These are phyloP conservation scores for Trichoderma brevicompactum DNA, from an alignment of 2,329 filamentous ascomycete species.

Conservation along the genomic window DNA sequence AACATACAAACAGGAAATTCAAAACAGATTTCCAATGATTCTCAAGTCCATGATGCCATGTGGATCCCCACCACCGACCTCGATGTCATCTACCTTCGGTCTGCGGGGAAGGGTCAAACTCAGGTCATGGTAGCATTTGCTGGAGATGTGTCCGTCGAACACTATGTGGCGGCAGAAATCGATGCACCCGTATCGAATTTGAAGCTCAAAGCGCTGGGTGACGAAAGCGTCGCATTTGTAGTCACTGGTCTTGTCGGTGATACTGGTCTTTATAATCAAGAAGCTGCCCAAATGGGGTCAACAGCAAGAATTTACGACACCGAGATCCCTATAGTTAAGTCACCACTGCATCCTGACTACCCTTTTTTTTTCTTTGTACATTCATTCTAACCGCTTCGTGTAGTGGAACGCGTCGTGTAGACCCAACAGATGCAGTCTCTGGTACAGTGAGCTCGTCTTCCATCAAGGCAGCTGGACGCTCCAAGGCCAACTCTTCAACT, in stretches of 20 bases:
- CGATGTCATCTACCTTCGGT: slow-evolving; percentile 31
- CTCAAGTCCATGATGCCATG: slow-evolving; percentile 40
- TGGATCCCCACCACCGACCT: slow-evolving; percentile 43
- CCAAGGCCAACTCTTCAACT: slow-evolving; percentile 40
- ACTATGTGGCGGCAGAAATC: slow-evolving; percentile 39
- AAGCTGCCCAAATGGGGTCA: slow-evolving; percentile 34
- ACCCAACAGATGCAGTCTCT: slow-evolving; percentile 43
- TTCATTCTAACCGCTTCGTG: slow-evolving; percentile 33
- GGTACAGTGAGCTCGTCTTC: slow-evolving; percentile 44
- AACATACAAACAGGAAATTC: slow-evolving; percentile 40
- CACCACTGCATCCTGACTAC: not conserved
- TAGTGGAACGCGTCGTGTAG: slow-evolving; percentile 43
- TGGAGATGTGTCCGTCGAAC: slow-evolving; percentile 32
- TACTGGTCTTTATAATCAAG: slow-evolving; percentile 42
- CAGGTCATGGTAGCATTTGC: slow-evolving; percentile 40
- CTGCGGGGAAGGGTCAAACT: slow-evolving; percentile 39
- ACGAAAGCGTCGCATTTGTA: slow-evolving; percentile 44
- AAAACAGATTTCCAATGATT: slow-evolving; percentile 35
- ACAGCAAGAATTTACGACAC: slow-evolving; percentile 44
- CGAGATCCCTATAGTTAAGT: slow-evolving; percentile 37
- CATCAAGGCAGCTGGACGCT: slow-evolving; percentile 40
- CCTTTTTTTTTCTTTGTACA: not conserved
- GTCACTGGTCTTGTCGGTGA: slow-evolving; percentile 43
- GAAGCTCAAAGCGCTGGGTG: slow-evolving; percentile 41
- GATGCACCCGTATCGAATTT: slow-evolving; percentile 41